These are phyloP conservation scores for Pinguiococcus pyrenoidosus DNA, from an alignment of 108 stramenopile species.

Conservation along the genomic window DNA sequence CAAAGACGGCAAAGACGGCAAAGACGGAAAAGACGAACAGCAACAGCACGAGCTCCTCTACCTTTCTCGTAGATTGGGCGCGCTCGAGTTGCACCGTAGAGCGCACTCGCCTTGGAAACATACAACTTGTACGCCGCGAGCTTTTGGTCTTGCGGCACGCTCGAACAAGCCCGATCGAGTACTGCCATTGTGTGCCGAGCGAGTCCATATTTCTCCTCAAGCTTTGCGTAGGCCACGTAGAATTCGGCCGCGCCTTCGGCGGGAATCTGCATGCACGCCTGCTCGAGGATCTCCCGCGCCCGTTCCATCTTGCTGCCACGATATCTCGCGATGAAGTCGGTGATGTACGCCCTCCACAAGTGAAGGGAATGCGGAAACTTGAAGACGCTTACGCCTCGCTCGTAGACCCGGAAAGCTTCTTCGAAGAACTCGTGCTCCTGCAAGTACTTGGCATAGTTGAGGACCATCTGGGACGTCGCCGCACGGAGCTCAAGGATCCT, in stretches of 20 bases:
- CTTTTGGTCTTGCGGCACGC: conserved; percentile 65
- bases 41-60: too few species aligned
- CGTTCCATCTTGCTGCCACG: conserved; percentile 80
- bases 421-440: conserved; percentile 44
- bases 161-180: conserved; percentile 64
- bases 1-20: too few species aligned
- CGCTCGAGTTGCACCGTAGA: conserved; percentile 70
- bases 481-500: conserved; percentile 53
- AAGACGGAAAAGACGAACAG: too few species aligned
- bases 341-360: conserved; percentile 76
- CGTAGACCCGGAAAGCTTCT: conserved; percentile 15
- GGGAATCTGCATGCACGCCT: conserved; percentile 67
- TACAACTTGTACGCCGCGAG: conserved; percentile 70
- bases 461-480: conserved; percentile 77
- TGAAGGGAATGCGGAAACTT: conserved; percentile 72
- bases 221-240: conserved; percentile 71
- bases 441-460: conserved; percentile 83
- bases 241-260: conserved; percentile 69
- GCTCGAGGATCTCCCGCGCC: conserved; percentile 78
- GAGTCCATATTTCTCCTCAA: conserved; percentile 87
- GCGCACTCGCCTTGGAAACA: conserved; percentile 55
- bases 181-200: conserved; percentile 74
- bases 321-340: conserved; percentile 72
- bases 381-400: conserved; percentile 68
- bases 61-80: conserved; percentile 82